Evolutionary conservation across 176 grass and related monocot species (phyloP), one percentile per base, ranked within the genome.

Genomic region (Elymus sibiricus): DNA sequence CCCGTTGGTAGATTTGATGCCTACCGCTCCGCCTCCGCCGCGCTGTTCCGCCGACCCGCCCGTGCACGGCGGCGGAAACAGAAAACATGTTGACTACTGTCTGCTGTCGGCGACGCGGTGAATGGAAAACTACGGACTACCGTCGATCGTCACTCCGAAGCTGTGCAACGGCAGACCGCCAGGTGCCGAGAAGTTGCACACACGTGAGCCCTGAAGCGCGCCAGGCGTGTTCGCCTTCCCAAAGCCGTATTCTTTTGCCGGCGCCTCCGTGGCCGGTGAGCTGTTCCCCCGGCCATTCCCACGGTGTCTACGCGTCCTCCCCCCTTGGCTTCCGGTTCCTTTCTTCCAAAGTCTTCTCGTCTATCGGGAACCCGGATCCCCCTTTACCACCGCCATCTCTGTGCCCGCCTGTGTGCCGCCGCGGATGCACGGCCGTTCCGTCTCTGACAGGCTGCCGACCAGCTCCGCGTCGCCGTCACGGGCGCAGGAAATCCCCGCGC

Each of bases 291-390:
- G 42, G 43, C 71, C 71, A 47, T 49, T 25, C 71, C 79, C 59
- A 61, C 89, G 89, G n/a, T 61, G 80, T 79, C 66, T 59, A 90
- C 89, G 89, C 89, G 89, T 87, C 56, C 26, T 31, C 24, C 24
- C 66, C 74, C 15, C 78, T 75, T 37, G 24, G 38, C 82, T 51
- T 46, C 43, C 19, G 26, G 9, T 83, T 90, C 56, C 89, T 90
- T 87, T 35, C 74, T 65, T 67, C 80, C 89, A 67, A 87, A 87
- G 79, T 38, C 74, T 74, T 87, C 84, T 79, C 19, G 1, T 32
- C 53, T 24, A 61, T 78, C 73, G 29, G 24, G 6, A 55, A 3
- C n/a, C 34, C 28, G 69, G 87, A 85, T 89, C 77, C 27, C 22
- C 27, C 69, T 44, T 34, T 69, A 1, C 38, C 35, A 28, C 69